A percentile compares a stretch with the other conserved stretches of the same genome.
phyloP scores from a whole-genome alignment of 768 basidiomycete genomes.

The Psilocybe tampanensis region DNA sequence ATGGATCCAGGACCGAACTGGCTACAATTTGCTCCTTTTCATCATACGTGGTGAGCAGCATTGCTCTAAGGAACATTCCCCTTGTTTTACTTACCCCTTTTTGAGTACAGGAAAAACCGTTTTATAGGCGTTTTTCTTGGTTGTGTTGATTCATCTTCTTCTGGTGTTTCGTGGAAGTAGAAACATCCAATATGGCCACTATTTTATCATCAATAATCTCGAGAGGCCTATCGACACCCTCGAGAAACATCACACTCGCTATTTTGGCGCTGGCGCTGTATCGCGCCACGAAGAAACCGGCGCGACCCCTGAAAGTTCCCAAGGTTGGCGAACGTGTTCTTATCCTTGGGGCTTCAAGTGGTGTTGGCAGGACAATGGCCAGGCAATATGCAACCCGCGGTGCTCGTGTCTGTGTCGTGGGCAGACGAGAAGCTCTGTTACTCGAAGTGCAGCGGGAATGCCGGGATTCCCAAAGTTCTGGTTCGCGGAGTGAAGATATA shows the following conservation, averaged over 20 bases:
- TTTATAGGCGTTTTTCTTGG: neutral
- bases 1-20: neutral
- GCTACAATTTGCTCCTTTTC: neutral
- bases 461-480: conserved; percentile 20
- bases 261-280: conserved; percentile 24
- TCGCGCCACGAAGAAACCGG: conserved; percentile 20
- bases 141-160: neutral
- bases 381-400: conserved; percentile 73
- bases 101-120: neutral
- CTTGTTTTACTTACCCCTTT: neutral
- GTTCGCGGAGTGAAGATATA: conserved; percentile 31
- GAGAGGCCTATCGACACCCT: neutral
- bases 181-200: neutral
- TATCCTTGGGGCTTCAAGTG: conserved; percentile 82
- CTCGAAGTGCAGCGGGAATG: conserved; percentile 67
- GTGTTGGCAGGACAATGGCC: conserved; percentile 77
- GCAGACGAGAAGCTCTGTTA: conserved; percentile 58
- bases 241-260: conserved; percentile 18
- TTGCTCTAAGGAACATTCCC: neutral
- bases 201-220: conserved; percentile 1
- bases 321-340: conserved; percentile 69
- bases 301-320: conserved; percentile 38
- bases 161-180: neutral
- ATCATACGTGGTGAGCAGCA: neutral
- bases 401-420: conserved; percentile 74